Evolutionary conservation across 352 stramenopile genomes (phyloP).

Genomic region (Pythium chondricola): DNA sequence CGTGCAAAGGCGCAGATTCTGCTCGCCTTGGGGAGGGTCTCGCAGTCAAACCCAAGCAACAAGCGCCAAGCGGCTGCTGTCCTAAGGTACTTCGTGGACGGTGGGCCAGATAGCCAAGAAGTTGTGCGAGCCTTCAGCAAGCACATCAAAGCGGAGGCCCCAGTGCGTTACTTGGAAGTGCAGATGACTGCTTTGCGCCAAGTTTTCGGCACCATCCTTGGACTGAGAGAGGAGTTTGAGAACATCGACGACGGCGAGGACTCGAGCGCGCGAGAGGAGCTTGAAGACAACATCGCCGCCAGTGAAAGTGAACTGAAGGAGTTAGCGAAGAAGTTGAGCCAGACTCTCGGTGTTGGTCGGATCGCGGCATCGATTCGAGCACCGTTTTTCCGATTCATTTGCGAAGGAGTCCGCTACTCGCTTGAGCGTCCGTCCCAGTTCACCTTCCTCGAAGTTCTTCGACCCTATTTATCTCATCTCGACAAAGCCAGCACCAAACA

Average conservation of each 20-base stretch:
- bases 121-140: conserved; percentile 80
- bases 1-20: conserved; percentile 58
- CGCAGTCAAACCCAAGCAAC: conserved; percentile 78
- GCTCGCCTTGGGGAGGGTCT: conserved; percentile 59
- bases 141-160: conserved; percentile 66
- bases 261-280: conserved; percentile 36
- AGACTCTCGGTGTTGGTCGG: conserved; percentile 77
- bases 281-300: conserved; percentile 45
- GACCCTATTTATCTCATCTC: conserved; percentile 64
- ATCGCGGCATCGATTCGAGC: conserved; percentile 49
- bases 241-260: conserved; percentile 28
- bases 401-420: conserved; percentile 72
- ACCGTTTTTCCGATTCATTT: conserved; percentile 78
- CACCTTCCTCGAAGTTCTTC: conserved; percentile 60
- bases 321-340: conserved; percentile 72
- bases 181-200: conserved; percentile 82
- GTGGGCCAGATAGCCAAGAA: conserved; percentile 40
- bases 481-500: conserved; percentile 58
- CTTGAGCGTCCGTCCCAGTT: conserved; percentile 55
- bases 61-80: conserved; percentile 73
- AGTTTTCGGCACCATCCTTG: conserved; percentile 54
- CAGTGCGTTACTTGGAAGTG: conserved; percentile 80
- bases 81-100: conserved; percentile 57
- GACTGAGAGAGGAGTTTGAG: conserved; percentile 53
- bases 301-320: conserved; percentile 55